Conservation (phyloP, 2,329 filamentous ascomycete species). For the Hypoxylon rubiginosum region DNA sequence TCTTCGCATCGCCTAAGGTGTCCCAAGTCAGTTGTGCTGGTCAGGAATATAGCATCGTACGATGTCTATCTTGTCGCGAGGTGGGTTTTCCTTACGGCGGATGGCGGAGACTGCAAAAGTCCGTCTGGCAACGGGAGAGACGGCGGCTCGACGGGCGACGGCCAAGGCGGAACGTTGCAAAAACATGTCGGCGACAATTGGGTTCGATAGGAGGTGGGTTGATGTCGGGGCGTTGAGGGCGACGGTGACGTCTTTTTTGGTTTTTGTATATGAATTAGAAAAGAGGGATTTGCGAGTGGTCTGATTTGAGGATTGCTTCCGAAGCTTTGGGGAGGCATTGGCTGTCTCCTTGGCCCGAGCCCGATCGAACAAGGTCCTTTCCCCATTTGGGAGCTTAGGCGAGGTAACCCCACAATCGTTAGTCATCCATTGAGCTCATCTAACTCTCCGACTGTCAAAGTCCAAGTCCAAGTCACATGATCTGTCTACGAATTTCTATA, state of each 20-base stretch:
- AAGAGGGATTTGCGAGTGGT: conserved; percentile 46
- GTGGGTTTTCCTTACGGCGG: conserved; percentile 65
- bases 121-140: conserved; percentile 67
- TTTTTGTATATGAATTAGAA: conserved; percentile 22
- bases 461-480: conserved; percentile 6
- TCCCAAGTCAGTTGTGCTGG: conserved; percentile 52
- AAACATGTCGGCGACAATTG: conserved; percentile 65
- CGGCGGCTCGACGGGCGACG: conserved; percentile 71
- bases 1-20: conserved; percentile 59
- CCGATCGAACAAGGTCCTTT: conserved; percentile 43
- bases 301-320: conserved; percentile 44
- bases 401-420: conserved; percentile 4
- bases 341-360: conserved; percentile 15
- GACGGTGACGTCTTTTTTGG: conserved; percentile 36
- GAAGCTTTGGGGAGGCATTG: conserved; percentile 35
- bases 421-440: not conserved
- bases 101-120: conserved; percentile 71
- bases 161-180: conserved; percentile 73
- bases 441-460: not conserved
- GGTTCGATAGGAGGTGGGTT: conserved; percentile 28
- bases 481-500: not conserved
- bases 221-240: conserved; percentile 19
- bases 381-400: conserved; percentile 36
- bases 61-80: conserved; percentile 40
- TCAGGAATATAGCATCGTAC: conserved; percentile 50